phyloP scores from a whole-genome alignment of 1,284 basidiomycete genomes.

The Amylostereum areolatum region DNA sequence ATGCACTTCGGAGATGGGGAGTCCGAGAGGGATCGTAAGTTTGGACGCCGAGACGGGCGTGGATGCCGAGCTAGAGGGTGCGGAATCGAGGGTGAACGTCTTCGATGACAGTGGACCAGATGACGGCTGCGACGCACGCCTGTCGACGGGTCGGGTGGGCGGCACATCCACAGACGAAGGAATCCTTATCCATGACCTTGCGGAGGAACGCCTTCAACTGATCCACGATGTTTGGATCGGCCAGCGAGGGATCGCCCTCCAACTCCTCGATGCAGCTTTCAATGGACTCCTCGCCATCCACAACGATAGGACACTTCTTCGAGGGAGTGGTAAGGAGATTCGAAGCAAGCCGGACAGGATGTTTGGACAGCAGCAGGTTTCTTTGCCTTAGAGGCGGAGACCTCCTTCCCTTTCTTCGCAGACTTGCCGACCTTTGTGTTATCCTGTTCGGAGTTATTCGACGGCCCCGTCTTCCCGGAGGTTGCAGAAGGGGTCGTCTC shows the following conservation, averaged over 20 bases:
- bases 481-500: background rate
- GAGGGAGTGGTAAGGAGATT: background rate
- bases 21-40: conserved; percentile 17
- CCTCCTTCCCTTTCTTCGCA: too few relatives aligned
- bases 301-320: conserved; percentile 1
- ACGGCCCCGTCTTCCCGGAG: too few relatives aligned
- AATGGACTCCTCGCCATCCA: conserved; percentile 2
- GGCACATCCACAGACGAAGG: background rate
- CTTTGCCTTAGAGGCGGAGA: background rate
- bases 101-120: background rate
- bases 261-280: conserved; percentile 2
- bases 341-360: conserved; percentile 5
- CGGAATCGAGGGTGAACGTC: too few relatives aligned
- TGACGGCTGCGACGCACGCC: conserved; percentile 3
- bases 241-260: conserved; percentile 3
- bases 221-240: background rate
- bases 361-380: conserved; percentile 15
- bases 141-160: conserved; percentile 1
- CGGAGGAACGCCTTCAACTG: background rate
- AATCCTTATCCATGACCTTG: conserved; percentile 1
- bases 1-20: conserved; percentile 22
- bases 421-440: too few relatives aligned
- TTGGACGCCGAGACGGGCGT: conserved; percentile 2
- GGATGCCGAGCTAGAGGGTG: background rate
- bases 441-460: too few relatives aligned